phyloP scores from a whole-genome alignment of 2,329 filamentous ascomycete species.

The Bipolaris victoriae region DNA sequence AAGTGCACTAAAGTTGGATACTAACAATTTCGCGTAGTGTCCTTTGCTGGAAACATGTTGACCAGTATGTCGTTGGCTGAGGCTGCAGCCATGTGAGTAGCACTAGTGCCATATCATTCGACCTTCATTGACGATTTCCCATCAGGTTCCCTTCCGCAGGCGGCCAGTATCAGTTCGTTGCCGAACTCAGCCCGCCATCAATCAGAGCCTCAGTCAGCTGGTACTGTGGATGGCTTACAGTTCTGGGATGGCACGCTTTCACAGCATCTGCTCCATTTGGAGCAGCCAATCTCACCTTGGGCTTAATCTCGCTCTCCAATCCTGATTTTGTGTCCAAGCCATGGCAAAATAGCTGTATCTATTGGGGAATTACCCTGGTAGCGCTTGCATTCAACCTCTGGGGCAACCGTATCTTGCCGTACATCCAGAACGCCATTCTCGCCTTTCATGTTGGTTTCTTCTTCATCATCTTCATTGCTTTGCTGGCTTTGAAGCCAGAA shows the following conservation, averaged over 20 bases:
- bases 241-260: conserved; percentile 48
- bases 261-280: conserved; percentile 32
- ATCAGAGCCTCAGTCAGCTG: conserved; percentile 4
- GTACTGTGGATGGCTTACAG: conserved; percentile 23
- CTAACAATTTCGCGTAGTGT: neutral
- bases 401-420: conserved; percentile 49
- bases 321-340: conserved; percentile 42
- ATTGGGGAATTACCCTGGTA: conserved; percentile 50
- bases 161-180: conserved; percentile 15
- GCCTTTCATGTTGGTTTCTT: conserved; percentile 56
- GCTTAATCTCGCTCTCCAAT: conserved; percentile 43
- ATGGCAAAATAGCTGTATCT: conserved; percentile 53
- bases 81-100: conserved; percentile 11
- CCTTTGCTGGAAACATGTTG: conserved; percentile 6
- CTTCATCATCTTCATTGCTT: conserved; percentile 54
- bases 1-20: neutral
- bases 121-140: neutral
- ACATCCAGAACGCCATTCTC: conserved; percentile 30
- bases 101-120: neutral
- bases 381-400: conserved; percentile 54
- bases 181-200: conserved; percentile 4
- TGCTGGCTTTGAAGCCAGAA: conserved; percentile 51
- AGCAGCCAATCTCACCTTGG: conserved; percentile 28
- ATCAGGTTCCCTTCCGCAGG: conserved; percentile 14
- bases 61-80: conserved; percentile 11